Conservation (phyloP, 768 basidiomycete genomes). For the Termitomyces sp. region DNA sequence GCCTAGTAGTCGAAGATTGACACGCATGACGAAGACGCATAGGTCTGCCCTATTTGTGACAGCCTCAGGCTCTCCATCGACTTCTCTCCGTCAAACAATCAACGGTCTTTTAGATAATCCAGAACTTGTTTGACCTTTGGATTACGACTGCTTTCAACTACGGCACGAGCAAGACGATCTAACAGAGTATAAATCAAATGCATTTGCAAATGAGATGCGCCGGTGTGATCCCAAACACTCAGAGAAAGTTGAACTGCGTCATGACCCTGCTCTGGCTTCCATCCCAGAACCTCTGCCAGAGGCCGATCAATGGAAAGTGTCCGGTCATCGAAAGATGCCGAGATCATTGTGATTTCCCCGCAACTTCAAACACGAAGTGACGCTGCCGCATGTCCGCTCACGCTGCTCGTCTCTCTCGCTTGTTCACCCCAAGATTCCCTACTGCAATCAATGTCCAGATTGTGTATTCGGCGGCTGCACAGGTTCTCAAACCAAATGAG, state of each 20-base stretch:
- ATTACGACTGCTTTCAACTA: constrained; percentile 1
- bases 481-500: too few species aligned
- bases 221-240: constrained; percentile 1
- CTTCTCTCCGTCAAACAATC: too few species aligned
- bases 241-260: neutral
- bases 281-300: neutral
- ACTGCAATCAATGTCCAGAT: too few species aligned
- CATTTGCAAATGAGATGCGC: neutral
- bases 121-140: neutral
- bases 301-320: neutral
- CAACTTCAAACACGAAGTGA: too few species aligned
- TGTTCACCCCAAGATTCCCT: neutral
- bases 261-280: neutral
- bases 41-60: too few species aligned
- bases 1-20: too few species aligned
- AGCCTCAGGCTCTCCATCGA: too few species aligned
- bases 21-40: too few species aligned
- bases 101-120: neutral
- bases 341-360: neutral
- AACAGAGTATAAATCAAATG: neutral
- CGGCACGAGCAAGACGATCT: constrained; percentile 1
- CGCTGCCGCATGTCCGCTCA: too few species aligned
- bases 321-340: neutral
- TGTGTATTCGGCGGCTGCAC: too few species aligned
- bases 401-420: neutral